These are phyloP conservation scores for Backusella macrospora DNA, from an alignment of 192 early-diverging fungal species.

Conservation along the genomic window DNA sequence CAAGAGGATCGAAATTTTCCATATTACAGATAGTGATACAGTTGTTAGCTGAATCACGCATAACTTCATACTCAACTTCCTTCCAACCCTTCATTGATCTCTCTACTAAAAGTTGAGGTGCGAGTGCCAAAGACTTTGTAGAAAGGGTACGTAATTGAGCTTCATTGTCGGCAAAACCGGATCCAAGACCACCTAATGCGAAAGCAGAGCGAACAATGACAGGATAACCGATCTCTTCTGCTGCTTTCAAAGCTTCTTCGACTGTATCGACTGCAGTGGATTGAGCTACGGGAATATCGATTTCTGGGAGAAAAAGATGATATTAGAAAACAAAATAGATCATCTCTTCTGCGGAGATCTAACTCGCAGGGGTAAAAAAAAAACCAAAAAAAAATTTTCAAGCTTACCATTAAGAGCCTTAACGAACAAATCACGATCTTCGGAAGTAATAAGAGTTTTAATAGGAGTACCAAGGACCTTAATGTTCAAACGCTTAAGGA, in stretches of 20 bases:
- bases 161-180: constrained; percentile 85
- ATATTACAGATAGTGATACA: constrained; percentile 99
- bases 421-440: constrained; percentile 97
- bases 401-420: constrained; percentile 69
- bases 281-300: constrained; percentile 86
- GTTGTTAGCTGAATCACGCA: constrained; percentile 95
- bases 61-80: constrained; percentile 99
- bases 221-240: constrained; percentile 86
- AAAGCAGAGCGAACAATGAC: constrained; percentile 95
- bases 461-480: constrained; percentile 97
- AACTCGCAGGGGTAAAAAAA: neutral
- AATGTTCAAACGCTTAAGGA: constrained; percentile 78
- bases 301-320: constrained; percentile 49
- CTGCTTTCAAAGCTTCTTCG: constrained; percentile 85
- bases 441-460: constrained; percentile 84
- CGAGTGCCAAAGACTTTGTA: constrained; percentile 82
- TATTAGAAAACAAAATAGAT: constrained; percentile 14
- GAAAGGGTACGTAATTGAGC: constrained; percentile 76
- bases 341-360: constrained; percentile 9
- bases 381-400: neutral
- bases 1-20: constrained; percentile 99
- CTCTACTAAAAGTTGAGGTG: constrained; percentile 95
- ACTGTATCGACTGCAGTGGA: constrained; percentile 88
- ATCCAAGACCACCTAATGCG: constrained; percentile 95
- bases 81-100: constrained; percentile 99